Evolutionary conservation across 129 eudicot species (phyloP).

Genomic region (Chrysanthemum seticuspe): DNA sequence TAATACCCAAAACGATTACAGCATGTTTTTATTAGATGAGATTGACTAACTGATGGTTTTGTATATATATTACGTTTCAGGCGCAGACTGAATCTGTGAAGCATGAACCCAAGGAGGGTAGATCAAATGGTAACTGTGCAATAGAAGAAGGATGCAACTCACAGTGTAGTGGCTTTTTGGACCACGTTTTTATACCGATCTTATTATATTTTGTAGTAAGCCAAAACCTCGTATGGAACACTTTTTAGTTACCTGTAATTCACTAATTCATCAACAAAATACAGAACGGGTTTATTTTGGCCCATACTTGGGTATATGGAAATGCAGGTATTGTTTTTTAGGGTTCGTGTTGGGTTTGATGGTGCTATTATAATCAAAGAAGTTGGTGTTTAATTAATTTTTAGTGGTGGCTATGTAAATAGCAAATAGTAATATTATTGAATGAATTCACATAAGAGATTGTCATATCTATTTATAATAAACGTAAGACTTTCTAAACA

Average conservation of each 20-base stretch:
- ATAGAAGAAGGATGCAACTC: background rate
- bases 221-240: background rate
- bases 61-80: constrained; percentile 2
- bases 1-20: background rate
- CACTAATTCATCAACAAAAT: background rate
- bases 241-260: background rate
- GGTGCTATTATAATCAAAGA: too few relatives aligned
- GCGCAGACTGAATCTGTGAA: background rate
- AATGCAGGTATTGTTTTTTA: constrained; percentile 18
- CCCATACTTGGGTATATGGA: constrained; percentile 7
- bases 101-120: background rate
- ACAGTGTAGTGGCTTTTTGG: too few relatives aligned
- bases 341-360: too few relatives aligned
- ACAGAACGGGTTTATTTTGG: constrained; percentile 6
- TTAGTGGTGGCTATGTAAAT: too few relatives aligned
- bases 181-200: background rate
- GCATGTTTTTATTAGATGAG: background rate
- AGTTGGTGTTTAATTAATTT: too few relatives aligned
- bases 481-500: too few relatives aligned
- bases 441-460: too few relatives aligned
- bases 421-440: too few relatives aligned
- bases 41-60: constrained; percentile 6
- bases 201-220: background rate
- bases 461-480: too few relatives aligned
- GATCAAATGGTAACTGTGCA: background rate